Percentiles rank a stretch among this genome's conserved stretches.
Conservation (phyloP, 768 basidiomycete species). For the Boletales sp. region DNA sequence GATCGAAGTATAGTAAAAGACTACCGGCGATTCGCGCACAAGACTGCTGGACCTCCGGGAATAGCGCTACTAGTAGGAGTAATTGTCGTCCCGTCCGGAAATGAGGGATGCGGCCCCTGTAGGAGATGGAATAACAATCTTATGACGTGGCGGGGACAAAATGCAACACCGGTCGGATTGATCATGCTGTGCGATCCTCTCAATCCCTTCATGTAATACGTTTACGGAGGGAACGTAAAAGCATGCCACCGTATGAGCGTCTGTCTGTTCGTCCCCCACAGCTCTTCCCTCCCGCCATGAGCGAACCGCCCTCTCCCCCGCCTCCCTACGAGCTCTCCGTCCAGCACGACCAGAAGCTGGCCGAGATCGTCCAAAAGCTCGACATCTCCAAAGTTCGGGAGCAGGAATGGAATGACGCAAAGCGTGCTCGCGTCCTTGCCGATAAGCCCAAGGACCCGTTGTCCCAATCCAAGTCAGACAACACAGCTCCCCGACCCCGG, state of each 20-base stretch:
- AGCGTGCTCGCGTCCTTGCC: conserved; percentile 4
- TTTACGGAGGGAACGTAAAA: not conserved
- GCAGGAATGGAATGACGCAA: conserved; percentile 14
- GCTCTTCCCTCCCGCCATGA: conserved; percentile 15
- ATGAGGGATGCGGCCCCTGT: conserved; percentile 6
- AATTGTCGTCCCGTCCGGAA: conserved; percentile 8
- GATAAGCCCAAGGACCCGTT: conserved; percentile 2
- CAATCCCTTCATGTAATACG: conserved; percentile 2
- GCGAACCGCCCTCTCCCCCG: conserved; percentile 25
- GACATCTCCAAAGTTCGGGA: conserved; percentile 6
- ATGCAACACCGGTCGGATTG: not conserved
- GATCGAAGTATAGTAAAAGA: conserved; percentile 58
- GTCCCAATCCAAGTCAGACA: not conserved
- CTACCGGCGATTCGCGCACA: not conserved
- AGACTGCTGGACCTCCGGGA: no score
- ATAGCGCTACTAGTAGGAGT: not conserved
- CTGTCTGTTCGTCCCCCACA: conserved; percentile 4
- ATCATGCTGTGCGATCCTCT: not conserved
- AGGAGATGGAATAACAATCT: no score
- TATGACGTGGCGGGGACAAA: no score
- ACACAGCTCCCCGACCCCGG: conserved; percentile 1
- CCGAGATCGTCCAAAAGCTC: conserved; percentile 19
- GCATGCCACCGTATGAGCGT: conserved; percentile 14
- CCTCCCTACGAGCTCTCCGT: conserved; percentile 41
- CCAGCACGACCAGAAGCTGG: conserved; percentile 51